phyloP scores from a whole-genome alignment of 192 early-diverging fungal genomes.

The Coemansia interrupta region DNA sequence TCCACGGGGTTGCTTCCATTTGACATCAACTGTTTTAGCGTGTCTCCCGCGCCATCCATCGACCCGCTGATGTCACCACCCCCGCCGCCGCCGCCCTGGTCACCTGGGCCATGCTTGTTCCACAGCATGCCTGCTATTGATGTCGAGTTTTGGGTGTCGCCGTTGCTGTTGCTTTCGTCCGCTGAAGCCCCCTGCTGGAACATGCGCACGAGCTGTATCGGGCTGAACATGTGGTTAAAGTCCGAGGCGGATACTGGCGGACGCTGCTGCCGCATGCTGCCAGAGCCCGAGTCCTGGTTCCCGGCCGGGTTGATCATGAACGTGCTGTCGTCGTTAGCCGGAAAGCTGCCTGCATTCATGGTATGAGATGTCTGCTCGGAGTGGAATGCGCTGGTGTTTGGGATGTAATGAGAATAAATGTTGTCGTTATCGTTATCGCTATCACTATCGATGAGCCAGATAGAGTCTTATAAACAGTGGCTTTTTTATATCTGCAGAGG shows the following conservation, averaged over 20 bases:
- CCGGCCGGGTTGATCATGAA: conserved; percentile 30
- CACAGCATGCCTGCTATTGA: conserved; percentile 39
- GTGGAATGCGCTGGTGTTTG: background rate
- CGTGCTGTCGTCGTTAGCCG: conserved; percentile 20
- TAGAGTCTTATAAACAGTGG: background rate
- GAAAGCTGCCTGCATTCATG: conserved; percentile 9
- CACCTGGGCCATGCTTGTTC: conserved; percentile 12
- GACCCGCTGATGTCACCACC: conserved; percentile 19
- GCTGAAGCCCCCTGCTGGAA: conserved; percentile 21
- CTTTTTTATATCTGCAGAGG: background rate
- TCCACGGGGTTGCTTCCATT: conserved; percentile 42
- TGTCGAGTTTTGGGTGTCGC: conserved; percentile 10
- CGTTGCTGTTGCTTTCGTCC: background rate
- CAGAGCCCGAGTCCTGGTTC: conserved; percentile 5
- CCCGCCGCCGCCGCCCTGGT: background rate
- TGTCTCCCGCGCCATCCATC: conserved; percentile 38
- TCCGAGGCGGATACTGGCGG: conserved; percentile 29
- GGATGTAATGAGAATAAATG: background rate
- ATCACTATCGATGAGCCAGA: background rate
- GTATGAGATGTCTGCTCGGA: conserved; percentile 1
- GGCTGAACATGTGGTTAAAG: conserved; percentile 52
- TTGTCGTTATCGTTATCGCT: background rate
- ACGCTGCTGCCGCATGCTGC: conserved; percentile 13
- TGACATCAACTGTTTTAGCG: conserved; percentile 30
- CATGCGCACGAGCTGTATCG: conserved; percentile 37